Base-by-base conservation (phyloP, 768 basidiomycete genomes). In the Russula foetens region DNA sequence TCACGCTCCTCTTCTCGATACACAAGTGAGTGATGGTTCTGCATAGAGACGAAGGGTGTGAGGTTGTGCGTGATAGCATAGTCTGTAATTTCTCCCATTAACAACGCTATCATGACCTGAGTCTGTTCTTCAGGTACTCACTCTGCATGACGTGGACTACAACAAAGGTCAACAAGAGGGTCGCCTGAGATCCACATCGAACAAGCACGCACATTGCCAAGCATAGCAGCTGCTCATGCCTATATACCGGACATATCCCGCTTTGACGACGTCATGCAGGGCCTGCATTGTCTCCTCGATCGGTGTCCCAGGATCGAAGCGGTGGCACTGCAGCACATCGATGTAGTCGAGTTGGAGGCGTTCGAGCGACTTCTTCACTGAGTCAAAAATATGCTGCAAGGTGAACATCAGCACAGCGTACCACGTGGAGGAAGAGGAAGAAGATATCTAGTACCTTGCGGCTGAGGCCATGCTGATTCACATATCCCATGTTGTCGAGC, bases 331-430 rank as follows among this genome's bases (percentile, higher is more conserved):
- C 8, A 90, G 72, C 1, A 90, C 72, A 67, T 91, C 90, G 66
- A 92, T 77, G 63, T 90, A 88, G 53, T 91, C 89, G 28, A 88
- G 70, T 48, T 89, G 84, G 2, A 92, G 76, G 19, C 88, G 78
- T 68, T 85, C 71, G 60, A 91, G 70, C 47, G 82, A 82, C 17
- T 74, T 72, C 66, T 84, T 83, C 38, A 86, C 80, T 0, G 82
- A 74, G 35, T 84, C 85, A 65, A 92, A 91, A 41, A 91, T 89
- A 66, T 85, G 82, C 83, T 90, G 48, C 2, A 15, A 24, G 6
- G 15, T 48, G 35, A 33, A 15, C 24, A 6, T 60, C 52, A 63
- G 1, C 4, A 35, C 35, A 38, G 57, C 49, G 48, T 19, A n/a
- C 14, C 12, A 5, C 12, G 44, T 21, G 31, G 6, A 7, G 31